These are phyloP conservation scores for Suillus lakei DNA, from an alignment of 768 basidiomycete genomes.

Conservation along the genomic window DNA sequence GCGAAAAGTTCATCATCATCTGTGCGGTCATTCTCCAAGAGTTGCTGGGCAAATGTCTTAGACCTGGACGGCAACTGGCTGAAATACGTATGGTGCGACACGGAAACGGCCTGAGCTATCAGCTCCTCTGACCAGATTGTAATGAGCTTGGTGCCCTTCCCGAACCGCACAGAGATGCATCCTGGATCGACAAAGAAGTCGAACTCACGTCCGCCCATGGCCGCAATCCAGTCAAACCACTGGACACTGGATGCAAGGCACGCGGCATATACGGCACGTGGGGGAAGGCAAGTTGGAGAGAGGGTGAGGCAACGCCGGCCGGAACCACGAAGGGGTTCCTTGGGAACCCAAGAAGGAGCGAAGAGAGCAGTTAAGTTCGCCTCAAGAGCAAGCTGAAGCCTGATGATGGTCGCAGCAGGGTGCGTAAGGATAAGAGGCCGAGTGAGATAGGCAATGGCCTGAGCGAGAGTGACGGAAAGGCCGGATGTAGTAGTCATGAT, in stretches of 20 bases:
- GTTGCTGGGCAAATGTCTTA: slow-evolving; percentile 77
- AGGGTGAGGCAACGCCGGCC: slow-evolving; percentile 77
- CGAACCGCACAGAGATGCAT: slow-evolving; percentile 70
- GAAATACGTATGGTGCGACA: slow-evolving; percentile 13
- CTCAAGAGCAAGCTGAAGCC: slow-evolving; percentile 74
- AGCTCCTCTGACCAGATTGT: slow-evolving; percentile 72
- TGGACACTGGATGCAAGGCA: slow-evolving; percentile 72
- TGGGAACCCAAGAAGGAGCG: slow-evolving; percentile 66
- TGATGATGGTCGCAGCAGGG: slow-evolving; percentile 64
- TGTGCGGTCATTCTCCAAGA: slow-evolving; percentile 71
- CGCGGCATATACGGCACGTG: slow-evolving; percentile 71
- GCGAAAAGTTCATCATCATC: slow-evolving; percentile 77
- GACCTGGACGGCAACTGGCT: slow-evolving; percentile 24
- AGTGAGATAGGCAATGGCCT: slow-evolving; percentile 77
- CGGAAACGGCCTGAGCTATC: slow-evolving; percentile 31
- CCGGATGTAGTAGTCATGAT: slow-evolving; percentile 44
- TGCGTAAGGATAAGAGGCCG: slow-evolving; percentile 62
- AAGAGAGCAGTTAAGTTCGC: slow-evolving; percentile 74
- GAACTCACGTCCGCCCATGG: slow-evolving; percentile 71
- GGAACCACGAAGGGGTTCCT: slow-evolving; percentile 69
- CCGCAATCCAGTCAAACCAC: slow-evolving; percentile 81
- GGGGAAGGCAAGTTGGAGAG: slow-evolving; percentile 70
- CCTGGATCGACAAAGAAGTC: slow-evolving; percentile 85
- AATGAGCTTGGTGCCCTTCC: slow-evolving; percentile 49
- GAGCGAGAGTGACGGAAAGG: slow-evolving; percentile 71